These are phyloP conservation scores for Halophytophthora batemanensis DNA, from an alignment of 352 stramenopile genomes.

Conservation along the genomic window DNA sequence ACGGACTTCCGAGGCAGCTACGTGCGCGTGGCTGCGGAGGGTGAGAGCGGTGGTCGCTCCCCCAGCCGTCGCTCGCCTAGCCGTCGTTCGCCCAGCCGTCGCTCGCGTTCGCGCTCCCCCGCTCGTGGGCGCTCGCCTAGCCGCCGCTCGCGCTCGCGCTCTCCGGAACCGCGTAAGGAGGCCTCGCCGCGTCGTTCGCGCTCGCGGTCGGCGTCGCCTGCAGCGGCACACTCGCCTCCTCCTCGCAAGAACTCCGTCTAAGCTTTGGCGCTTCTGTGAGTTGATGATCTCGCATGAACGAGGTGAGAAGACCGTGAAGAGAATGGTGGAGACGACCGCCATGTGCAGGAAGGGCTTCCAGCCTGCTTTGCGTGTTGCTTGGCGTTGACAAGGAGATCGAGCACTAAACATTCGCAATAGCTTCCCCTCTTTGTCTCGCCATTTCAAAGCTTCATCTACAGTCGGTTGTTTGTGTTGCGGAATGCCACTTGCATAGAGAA, in stretches of 20 bases:
- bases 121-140: constrained; percentile 50
- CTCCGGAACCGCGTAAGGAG: constrained; percentile 55
- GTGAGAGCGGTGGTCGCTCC: constrained; percentile 2
- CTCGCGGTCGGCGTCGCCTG: constrained; percentile 60
- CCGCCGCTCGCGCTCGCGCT: constrained; percentile 70
- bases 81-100: constrained; percentile 21
- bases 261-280: constrained; percentile 12
- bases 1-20: constrained; percentile 86
- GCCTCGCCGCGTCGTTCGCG: constrained; percentile 62
- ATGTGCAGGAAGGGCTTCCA: background rate
- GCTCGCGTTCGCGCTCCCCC: constrained; percentile 63
- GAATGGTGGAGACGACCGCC: constrained; percentile 6
- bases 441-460: no score
- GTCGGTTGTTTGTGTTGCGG: no score
- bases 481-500: no score
- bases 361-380: constrained; percentile 22
- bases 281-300: background rate
- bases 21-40: constrained; percentile 63
- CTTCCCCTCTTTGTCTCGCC: constrained; percentile 16
- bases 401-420: constrained; percentile 26
- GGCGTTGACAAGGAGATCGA: constrained; percentile 14
- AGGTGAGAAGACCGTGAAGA: constrained; percentile 6
- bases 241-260: constrained; percentile 76
- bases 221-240: constrained; percentile 42
- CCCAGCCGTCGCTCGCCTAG: no score